Evolutionary conservation across 1,284 basidiomycete genomes (phyloP), one percentile per base, ranked within the genome.

Genomic region (Pyrrhoderma noxium): DNA sequence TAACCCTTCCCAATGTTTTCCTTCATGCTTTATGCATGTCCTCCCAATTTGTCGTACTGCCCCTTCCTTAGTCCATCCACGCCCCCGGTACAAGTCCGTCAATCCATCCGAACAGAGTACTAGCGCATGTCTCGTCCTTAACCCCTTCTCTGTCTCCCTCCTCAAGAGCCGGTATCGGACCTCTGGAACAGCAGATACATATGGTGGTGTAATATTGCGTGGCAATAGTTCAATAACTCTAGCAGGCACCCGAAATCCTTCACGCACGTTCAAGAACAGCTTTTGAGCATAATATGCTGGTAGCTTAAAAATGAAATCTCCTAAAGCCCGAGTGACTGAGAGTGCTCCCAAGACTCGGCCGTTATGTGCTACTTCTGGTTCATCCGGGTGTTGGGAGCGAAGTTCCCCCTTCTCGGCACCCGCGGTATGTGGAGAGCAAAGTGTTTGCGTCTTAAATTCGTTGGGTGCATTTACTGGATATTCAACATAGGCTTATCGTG

Each of bases 261-360:
- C 79, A 54, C 74, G 72, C 22, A 83, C 69, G 58, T 83, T 82
- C 61, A 82, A 81, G 13, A 85, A 65, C 25, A 85, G 76, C 11
- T 79, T 75, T 21, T 79, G 70, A n/a, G 80, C 83, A 62, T 84
- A 85, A 40, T 71, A 70, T 19, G 81, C 76, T 8, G 82, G 81
- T 55, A 85, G 80, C 61, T 85, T 85, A 69, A 85, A 85, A 14
- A 79, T 78, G 41, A 77, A 75, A 57, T 85, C 82, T 18, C 82
- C 83, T 49, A 85, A 70, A 64, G 80, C 83, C 84, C 56, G 22
- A 40, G 47, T 40, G 34, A 27, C 35, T 5, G 13, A 16, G 23
- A 86, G 74, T 34, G 79, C 80, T 45, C 83, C 83, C 45, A 86
- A 75, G 31, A 86, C 80, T 36, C 83, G 73, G 51, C 67, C 68